Evolutionary conservation across 257 asterid genomes (phyloP), one percentile per base, ranked within the genome.

Genomic region (Ajuga chamaepitys): DNA sequence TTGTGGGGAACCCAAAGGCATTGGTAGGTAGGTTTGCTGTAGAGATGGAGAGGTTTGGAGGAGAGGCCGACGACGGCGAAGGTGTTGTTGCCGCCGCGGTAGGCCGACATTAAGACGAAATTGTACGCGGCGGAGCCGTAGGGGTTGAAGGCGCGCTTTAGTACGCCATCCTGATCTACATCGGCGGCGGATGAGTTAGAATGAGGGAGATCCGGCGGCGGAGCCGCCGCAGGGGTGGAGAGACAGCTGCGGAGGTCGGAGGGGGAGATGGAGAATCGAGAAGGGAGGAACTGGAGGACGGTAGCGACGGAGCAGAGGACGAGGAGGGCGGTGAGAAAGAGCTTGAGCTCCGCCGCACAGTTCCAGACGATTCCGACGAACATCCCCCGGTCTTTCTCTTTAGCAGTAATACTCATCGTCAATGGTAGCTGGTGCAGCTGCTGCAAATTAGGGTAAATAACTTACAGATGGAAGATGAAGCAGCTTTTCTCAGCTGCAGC

Each of bases 341-440:
- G 77, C 34, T 83, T 88, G 22, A 85, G 83, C 74, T 88, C 95
- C 46, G 88, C 83, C 3, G 87, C 94, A 73, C 91, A 88, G 20
- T 82, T 85, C 87, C 87, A 88, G 0, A 78, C 83, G 4, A 85
- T 75, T 5, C 96, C 96, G 5, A 83, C 91, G 7, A 88, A 71
- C 87, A 83, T 80, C 61, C 73, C 80, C 74, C 67, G 37, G n/a
- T 67, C 59, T 24, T 54, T 63, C 18, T 67, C 66, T 10, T 38
- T 20, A 1, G 16, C 13, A 17, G 12, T 1, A 58, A 21, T 70
- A 68, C 62, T 71, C 74, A 76, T 62, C 40, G 40, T 55, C 64
- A 2, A 45, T 41, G 47, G 16, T 41, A 11, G 4, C 37, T 30
- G 37, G 37, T 3, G 37, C 4, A 1, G 37, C 37, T 1, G 37